These are phyloP conservation scores for Alternaria sp. DNA, from an alignment of 2,329 filamentous ascomycete genomes.

Conservation along the genomic window DNA sequence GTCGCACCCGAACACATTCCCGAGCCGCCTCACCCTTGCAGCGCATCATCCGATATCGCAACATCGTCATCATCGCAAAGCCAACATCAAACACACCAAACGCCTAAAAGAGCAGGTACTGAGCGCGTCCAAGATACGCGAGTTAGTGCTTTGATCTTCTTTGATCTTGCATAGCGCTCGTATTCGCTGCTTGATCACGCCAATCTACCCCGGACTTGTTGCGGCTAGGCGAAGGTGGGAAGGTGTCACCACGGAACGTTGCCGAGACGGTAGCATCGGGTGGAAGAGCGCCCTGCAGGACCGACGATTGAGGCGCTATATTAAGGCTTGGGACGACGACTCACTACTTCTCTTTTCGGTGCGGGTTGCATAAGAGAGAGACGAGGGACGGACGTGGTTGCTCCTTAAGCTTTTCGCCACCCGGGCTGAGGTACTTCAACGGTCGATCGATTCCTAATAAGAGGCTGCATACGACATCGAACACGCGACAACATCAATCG, in stretches of 20 bases:
- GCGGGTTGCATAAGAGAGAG: neutral
- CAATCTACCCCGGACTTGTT: slow-evolving; percentile 5
- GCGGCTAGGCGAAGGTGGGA: slow-evolving; percentile 35
- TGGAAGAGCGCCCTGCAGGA: neutral
- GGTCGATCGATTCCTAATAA: neutral
- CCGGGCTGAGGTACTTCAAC: neutral
- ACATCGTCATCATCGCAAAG: neutral
- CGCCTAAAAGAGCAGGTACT: slow-evolving; percentile 21
- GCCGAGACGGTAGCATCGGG: slow-evolving; percentile 17
- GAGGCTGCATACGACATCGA: neutral
- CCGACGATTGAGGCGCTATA: neutral
- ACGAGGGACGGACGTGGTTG: neutral
- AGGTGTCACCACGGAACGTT: slow-evolving; percentile 34
- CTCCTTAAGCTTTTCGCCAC: neutral
- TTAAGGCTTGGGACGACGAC: neutral
- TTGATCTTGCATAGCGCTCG: slow-evolving; percentile 22
- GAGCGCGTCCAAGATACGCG: slow-evolving; percentile 18
- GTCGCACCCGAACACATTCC: neutral
- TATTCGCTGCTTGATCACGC: slow-evolving; percentile 19
- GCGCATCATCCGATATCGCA: slow-evolving; percentile 27
- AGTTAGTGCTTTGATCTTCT: slow-evolving; percentile 16
- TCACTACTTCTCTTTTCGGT: neutral
- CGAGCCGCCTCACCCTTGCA: slow-evolving; percentile 1
- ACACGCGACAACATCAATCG: neutral
- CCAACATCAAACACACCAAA: neutral